Evolutionary conservation across 1,284 basidiomycete species (phyloP).

Genomic region (Ustilago sp.): DNA sequence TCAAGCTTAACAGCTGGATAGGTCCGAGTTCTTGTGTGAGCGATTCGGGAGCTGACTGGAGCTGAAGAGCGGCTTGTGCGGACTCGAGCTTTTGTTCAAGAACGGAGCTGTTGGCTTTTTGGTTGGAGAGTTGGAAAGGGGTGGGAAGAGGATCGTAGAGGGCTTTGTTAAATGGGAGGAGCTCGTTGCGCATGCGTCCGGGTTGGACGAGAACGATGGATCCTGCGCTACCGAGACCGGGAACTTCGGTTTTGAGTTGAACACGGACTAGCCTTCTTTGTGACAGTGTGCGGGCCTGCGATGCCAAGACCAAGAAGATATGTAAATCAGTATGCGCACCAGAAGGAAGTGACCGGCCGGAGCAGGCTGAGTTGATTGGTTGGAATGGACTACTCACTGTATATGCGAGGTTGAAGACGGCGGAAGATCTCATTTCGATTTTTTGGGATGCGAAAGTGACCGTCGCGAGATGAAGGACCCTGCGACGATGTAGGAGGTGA

Average conservation of each 20-base stretch:
- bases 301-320: too few species aligned
- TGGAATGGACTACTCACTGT: slow-evolving; percentile 24
- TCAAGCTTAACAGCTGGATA: slow-evolving; percentile 42
- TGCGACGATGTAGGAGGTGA: slow-evolving; percentile 7
- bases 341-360: too few species aligned
- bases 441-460: background rate
- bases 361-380: background rate
- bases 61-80: slow-evolving; percentile 18
- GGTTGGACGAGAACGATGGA: slow-evolving; percentile 44
- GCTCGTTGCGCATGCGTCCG: slow-evolving; percentile 50
- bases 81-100: slow-evolving; percentile 33
- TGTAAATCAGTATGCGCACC: too few species aligned
- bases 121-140: slow-evolving; percentile 27
- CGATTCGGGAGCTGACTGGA: slow-evolving; percentile 30
- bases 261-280: slow-evolving; percentile 52
- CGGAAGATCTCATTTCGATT: slow-evolving; percentile 49
- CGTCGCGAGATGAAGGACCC: slow-evolving; percentile 4
- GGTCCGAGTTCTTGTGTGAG: slow-evolving; percentile 38
- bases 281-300: slow-evolving; percentile 43
- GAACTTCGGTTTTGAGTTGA: slow-evolving; percentile 27
- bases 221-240: slow-evolving; percentile 37
- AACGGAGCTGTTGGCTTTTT: slow-evolving; percentile 20
- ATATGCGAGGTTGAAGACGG: slow-evolving; percentile 34
- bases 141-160: slow-evolving; percentile 44
- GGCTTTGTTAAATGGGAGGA: slow-evolving; percentile 34